phyloP scores from a whole-genome alignment of 768 basidiomycete species.

The Exsudoporus frostii region DNA sequence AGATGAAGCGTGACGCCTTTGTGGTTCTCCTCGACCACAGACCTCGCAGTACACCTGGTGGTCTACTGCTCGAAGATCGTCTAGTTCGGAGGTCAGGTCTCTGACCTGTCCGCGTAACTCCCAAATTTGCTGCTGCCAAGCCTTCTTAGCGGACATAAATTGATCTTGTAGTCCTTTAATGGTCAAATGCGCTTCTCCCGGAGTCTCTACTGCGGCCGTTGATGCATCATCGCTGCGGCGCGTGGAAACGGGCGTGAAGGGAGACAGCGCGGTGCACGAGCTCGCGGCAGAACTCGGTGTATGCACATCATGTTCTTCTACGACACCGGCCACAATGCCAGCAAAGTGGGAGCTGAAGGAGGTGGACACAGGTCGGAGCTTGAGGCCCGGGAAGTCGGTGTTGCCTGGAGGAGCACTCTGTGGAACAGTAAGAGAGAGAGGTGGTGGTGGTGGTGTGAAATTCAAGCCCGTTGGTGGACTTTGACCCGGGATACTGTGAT shows the following conservation, averaged over 20 bases:
- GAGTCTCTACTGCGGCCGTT: constrained; percentile 19
- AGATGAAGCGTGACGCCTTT: constrained; percentile 6
- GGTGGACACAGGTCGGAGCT: constrained; percentile 72
- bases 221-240: constrained; percentile 35
- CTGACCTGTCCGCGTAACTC: constrained; percentile 73
- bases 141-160: constrained; percentile 51
- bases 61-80: constrained; percentile 46
- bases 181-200: constrained; percentile 43
- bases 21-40: constrained; percentile 53
- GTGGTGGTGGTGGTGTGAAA: constrained; percentile 6
- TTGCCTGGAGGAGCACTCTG: constrained; percentile 67
- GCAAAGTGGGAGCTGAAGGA: constrained; percentile 71
- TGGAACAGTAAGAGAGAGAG: constrained; percentile 30
- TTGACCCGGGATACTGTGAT: constrained; percentile 9
- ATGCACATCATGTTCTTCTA: constrained; percentile 38
- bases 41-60: constrained; percentile 49
- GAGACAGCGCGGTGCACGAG: constrained; percentile 41
- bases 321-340: constrained; percentile 34
- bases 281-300: constrained; percentile 50
- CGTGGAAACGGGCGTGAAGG: constrained; percentile 42
- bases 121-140: constrained; percentile 72
- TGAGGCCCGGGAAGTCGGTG: constrained; percentile 61
- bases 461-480: constrained; percentile 7
- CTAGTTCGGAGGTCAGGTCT: constrained; percentile 67
- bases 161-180: constrained; percentile 61